phyloP scores from a whole-genome alignment of 2,329 filamentous ascomycete species.

The Cercospora berteroae region DNA sequence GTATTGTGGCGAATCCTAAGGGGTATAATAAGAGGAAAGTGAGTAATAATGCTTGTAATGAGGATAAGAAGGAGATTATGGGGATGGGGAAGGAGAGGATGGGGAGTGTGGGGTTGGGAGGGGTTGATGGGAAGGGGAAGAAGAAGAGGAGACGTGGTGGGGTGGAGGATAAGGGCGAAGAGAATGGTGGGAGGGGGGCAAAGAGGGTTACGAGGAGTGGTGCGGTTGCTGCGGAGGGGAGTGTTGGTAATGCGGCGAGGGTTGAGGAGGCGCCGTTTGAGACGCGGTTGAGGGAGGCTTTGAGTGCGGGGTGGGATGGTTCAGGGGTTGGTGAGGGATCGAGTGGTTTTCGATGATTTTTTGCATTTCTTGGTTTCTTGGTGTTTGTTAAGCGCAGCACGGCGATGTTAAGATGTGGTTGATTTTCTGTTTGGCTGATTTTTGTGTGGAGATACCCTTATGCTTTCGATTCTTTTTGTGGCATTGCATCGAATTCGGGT shows the following conservation, averaged over 20 bases:
- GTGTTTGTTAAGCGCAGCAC: background rate
- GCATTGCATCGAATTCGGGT: background rate
- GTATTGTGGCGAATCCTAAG: slow-evolving; percentile 23
- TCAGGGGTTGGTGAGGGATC: background rate
- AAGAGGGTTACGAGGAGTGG: background rate
- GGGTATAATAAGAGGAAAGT: slow-evolving; percentile 22
- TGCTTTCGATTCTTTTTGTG: background rate
- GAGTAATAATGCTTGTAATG: slow-evolving; percentile 25
- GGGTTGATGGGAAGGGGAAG: slow-evolving; percentile 3
- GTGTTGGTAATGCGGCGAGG: background rate
- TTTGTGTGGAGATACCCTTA: background rate
- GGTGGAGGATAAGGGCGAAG: background rate
- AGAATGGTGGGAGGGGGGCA: background rate
- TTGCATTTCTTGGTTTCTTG: background rate
- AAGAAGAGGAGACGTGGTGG: slow-evolving; percentile 5
- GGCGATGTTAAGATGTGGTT: background rate
- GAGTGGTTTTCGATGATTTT: background rate
- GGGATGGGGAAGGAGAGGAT: slow-evolving; percentile 21
- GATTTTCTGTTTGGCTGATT: background rate
- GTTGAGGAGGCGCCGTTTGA: background rate
- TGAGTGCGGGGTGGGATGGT: background rate
- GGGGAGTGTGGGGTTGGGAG: background rate
- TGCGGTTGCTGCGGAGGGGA: background rate
- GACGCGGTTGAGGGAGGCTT: background rate
- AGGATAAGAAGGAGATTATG: slow-evolving; percentile 25